Evolutionary conservation across 164 flowering plant genomes (phyloP).

Genomic region (Buxus sempervirens): DNA sequence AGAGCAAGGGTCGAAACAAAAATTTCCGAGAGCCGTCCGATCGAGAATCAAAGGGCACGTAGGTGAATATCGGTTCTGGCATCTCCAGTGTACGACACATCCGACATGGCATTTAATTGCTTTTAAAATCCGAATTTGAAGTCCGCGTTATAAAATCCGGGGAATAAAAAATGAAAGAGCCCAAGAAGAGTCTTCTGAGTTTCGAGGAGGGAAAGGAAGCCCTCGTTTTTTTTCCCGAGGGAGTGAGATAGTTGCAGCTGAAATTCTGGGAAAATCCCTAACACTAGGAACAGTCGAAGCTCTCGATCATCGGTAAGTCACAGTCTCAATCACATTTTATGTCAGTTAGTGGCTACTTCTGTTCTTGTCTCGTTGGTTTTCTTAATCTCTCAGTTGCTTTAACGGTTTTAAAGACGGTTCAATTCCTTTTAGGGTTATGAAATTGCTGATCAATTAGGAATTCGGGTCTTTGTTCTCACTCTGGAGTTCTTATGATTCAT

Average conservation of each 20-base stretch:
- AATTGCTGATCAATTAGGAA: background rate
- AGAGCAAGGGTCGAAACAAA: no score
- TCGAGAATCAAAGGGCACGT: background rate
- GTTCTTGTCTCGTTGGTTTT: background rate
- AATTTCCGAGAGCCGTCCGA: background rate
- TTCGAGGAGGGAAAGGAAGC: constrained; percentile 4
- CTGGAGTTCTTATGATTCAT: background rate
- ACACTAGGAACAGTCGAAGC: background rate
- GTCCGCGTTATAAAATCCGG: background rate
- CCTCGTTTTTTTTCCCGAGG: background rate
- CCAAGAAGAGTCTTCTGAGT: background rate
- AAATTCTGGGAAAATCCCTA: constrained; percentile 1
- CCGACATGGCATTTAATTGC: background rate
- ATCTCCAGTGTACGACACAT: background rate
- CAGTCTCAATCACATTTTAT: background rate
- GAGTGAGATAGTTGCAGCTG: constrained; percentile 2
- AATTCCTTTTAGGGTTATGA: constrained; percentile 1
- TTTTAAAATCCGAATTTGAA: constrained; percentile 12
- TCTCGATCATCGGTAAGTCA: constrained; percentile 11
- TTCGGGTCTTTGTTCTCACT: no score
- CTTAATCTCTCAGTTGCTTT: background rate
- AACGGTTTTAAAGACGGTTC: background rate
- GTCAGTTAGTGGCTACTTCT: no score
- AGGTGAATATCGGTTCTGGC: background rate
- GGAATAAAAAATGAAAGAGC: background rate